Conservation (phyloP, 805 yeast species). For the Starmerella khaoyaiensis region DNA sequence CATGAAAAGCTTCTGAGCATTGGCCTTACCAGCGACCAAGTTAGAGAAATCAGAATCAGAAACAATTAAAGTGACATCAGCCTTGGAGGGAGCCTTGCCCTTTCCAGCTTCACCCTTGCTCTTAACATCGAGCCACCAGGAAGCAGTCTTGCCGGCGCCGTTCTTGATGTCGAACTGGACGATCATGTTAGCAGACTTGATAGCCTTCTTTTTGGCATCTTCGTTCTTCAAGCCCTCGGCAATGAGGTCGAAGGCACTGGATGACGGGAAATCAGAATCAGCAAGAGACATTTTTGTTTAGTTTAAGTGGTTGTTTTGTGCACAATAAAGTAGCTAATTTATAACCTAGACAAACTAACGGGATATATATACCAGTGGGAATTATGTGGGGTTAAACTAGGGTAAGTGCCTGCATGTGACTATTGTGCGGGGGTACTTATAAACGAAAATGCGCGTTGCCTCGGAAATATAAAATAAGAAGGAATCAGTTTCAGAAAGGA, state of each 20-base stretch:
- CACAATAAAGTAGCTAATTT: too few species aligned
- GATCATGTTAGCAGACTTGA: slow-evolving; percentile 43
- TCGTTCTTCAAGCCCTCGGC: slow-evolving; percentile 25
- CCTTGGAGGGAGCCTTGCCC: slow-evolving; percentile 30
- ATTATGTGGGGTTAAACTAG: too few species aligned
- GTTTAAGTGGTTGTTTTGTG: neutral
- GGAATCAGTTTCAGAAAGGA: too few species aligned
- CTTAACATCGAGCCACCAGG: slow-evolving; percentile 61
- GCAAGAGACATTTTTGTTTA: slow-evolving; percentile 18
- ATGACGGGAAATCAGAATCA: slow-evolving; percentile 29
- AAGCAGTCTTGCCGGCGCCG: slow-evolving; percentile 43
- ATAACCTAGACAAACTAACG: too few species aligned
- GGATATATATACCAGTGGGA: too few species aligned
- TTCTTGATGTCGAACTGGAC: slow-evolving; percentile 57
- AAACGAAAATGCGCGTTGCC: too few species aligned
- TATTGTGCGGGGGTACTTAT: too few species aligned
- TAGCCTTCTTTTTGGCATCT: slow-evolving; percentile 25
- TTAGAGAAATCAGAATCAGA: slow-evolving; percentile 57
- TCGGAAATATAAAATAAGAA: too few species aligned
- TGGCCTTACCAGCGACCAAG: slow-evolving; percentile 64
- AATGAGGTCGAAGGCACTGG: slow-evolving; percentile 30
- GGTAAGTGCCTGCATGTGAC: too few species aligned
- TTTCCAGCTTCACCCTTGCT: slow-evolving; percentile 40
- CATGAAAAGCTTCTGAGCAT: slow-evolving; percentile 75
- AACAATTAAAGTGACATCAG: slow-evolving; percentile 54